Percentiles rank a stretch among this genome's conserved stretches.
These are phyloP conservation scores for Fragaria nilgerrensis DNA, from an alignment of 306 rosid species.

Conservation along the genomic window DNA sequence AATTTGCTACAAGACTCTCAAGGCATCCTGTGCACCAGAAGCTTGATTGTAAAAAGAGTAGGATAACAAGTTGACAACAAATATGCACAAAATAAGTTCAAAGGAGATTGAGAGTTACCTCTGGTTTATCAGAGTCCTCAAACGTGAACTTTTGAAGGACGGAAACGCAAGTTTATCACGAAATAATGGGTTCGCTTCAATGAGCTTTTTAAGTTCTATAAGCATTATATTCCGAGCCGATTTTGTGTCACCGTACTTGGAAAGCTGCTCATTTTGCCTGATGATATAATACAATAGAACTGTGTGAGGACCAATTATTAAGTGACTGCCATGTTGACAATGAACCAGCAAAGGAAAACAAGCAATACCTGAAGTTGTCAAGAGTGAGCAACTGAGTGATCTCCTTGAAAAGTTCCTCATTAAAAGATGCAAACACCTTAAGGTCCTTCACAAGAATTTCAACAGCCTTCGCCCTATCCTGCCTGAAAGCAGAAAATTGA, in stretches of 20 bases:
- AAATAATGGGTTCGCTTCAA: conserved; percentile 45
- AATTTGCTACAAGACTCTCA: background rate
- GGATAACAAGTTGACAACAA: background rate
- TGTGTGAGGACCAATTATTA: conserved; percentile 11
- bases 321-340: background rate
- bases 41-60: conserved; percentile 2
- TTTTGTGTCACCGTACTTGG: conserved; percentile 49
- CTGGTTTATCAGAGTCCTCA: conserved; percentile 45
- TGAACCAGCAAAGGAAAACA: background rate
- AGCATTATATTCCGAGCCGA: conserved; percentile 50
- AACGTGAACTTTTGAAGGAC: conserved; percentile 44
- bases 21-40: background rate
- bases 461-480: conserved; percentile 48
- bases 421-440: conserved; percentile 44
- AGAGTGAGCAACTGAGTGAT: conserved; percentile 48
- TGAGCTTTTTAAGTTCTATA: conserved; percentile 44
- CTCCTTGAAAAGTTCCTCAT: conserved; percentile 52
- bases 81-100: background rate
- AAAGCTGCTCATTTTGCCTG: conserved; percentile 55
- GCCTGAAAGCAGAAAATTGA: conserved; percentile 27
- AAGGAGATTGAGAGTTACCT: conserved; percentile 25
- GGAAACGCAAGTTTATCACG: conserved; percentile 48
- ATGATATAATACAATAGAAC: conserved; percentile 1
- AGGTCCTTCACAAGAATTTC: conserved; percentile 53
- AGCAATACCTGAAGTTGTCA: conserved; percentile 40